A percentile compares a stretch with the other conserved stretches of the same genome.
Conservation (phyloP, 2,329 filamentous ascomycete species). For the Alternaria atra region DNA sequence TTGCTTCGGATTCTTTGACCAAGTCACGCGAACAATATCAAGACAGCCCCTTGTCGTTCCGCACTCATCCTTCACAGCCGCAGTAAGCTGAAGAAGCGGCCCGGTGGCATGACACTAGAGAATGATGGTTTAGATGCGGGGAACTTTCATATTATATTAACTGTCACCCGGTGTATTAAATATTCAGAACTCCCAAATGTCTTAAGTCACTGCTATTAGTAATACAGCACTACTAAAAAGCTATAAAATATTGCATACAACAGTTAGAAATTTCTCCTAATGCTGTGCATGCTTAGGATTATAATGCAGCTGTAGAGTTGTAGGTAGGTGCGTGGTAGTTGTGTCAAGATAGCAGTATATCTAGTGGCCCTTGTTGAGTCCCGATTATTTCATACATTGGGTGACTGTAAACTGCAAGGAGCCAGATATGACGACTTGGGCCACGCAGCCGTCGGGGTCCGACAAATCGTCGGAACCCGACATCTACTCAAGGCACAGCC, state of each 20-base stretch:
- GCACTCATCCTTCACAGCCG: background rate
- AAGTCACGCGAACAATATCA: conserved; percentile 18
- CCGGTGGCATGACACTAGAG: background rate
- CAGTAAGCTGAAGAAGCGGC: conserved; percentile 1
- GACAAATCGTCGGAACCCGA: background rate
- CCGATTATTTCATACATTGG: no score
- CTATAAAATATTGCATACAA: no score
- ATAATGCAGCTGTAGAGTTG: no score
- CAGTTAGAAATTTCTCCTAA: no score
- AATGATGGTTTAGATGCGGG: background rate
- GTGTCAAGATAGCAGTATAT: no score
- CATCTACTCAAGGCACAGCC: background rate
- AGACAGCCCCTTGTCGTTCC: conserved; percentile 8
- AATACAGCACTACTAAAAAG: no score
- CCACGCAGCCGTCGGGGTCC: conserved; percentile 1
- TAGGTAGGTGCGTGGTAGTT: no score
- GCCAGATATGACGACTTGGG: background rate
- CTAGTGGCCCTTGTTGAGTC: no score
- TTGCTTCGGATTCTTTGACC: background rate
- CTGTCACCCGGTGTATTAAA: no score
- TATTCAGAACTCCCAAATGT: no score
- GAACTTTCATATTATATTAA: background rate
- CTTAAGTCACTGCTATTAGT: no score
- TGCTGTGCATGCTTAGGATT: no score
- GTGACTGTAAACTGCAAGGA: background rate